phyloP scores from a whole-genome alignment of 495 filamentous ascomycete genomes.

The Neurospora sp. region DNA sequence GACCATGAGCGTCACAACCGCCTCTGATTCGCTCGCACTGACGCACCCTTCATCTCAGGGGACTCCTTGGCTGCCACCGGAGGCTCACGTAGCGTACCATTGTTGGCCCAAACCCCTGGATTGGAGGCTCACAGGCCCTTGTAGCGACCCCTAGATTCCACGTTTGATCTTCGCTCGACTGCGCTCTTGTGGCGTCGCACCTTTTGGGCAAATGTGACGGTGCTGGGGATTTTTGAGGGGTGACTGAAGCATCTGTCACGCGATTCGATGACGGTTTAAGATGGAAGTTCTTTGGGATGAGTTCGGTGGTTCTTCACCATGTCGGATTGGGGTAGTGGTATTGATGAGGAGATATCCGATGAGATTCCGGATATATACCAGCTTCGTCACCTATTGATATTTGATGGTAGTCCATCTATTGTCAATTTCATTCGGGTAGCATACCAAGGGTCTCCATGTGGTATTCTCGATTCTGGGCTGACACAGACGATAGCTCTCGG shows the following conservation, averaged over 20 bases:
- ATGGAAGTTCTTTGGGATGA: too few species aligned
- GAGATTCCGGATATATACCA: neutral
- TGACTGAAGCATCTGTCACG: neutral
- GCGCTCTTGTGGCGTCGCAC: neutral
- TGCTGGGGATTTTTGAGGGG: neutral
- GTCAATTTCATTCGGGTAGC: neutral
- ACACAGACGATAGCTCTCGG: neutral
- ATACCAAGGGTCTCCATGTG: neutral
- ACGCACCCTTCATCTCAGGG: neutral
- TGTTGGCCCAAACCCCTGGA: too few species aligned
- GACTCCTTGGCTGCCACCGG: neutral
- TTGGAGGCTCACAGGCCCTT: too few species aligned
- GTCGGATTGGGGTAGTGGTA: neutral
- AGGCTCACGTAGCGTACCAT: neutral
- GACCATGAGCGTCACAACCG: neutral
- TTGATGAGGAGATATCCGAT: neutral
- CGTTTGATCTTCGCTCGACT: neutral
- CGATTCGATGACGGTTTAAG: neutral
- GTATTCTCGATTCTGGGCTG: neutral
- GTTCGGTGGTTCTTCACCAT: neutral
- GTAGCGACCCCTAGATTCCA: neutral
- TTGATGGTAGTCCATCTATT: neutral
- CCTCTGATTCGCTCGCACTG: neutral
- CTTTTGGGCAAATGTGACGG: neutral
- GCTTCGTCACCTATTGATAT: neutral